These are phyloP conservation scores for Boletus vinaceobasis DNA, from an alignment of 768 basidiomycete species.

Conservation along the genomic window DNA sequence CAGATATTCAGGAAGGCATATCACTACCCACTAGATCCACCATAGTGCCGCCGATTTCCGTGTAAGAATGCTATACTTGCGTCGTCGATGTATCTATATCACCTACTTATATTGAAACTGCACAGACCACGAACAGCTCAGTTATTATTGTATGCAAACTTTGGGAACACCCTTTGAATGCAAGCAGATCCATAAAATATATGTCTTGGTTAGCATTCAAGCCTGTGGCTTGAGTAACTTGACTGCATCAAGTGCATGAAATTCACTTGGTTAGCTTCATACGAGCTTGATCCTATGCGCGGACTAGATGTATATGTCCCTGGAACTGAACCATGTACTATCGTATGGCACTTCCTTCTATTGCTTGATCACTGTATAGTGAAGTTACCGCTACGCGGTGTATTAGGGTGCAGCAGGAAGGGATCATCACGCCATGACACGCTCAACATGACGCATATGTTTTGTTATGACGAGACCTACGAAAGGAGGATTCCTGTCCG, in stretches of 20 bases:
- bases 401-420: neutral
- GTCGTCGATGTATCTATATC: conserved; percentile 13
- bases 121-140: neutral
- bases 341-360: neutral
- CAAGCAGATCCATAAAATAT: neutral
- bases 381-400: neutral
- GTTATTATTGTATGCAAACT: neutral
- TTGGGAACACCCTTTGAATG: neutral
- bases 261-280: neutral
- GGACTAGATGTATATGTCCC: neutral
- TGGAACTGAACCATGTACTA: neutral
- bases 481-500: neutral
- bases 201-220: neutral
- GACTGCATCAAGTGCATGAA: neutral
- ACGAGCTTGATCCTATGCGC: neutral
- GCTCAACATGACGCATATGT: neutral
- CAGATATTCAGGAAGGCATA: conserved; percentile 30
- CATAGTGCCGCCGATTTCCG: conserved; percentile 10
- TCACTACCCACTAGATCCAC: conserved; percentile 35
- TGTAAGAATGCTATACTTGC: conserved; percentile 9
- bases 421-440: neutral
- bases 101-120: neutral
- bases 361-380: neutral
- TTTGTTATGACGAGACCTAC: neutral
- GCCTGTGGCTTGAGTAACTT: neutral